Conservation (phyloP, 2,329 filamentous ascomycete species). For the Colletotrichum sp. region DNA sequence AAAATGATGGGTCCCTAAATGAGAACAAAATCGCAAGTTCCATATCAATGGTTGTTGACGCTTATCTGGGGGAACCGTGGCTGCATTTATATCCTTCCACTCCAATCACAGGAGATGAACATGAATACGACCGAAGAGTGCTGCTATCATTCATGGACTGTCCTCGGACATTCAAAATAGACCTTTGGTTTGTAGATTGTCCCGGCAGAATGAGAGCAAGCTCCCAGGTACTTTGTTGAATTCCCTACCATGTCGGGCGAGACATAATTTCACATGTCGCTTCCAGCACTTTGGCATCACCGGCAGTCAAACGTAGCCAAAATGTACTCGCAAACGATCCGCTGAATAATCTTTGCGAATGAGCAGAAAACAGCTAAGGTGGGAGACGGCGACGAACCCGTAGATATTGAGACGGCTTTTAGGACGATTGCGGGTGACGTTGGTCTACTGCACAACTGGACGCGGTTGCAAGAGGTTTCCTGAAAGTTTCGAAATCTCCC, state of each 20-base stretch:
- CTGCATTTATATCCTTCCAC: background rate
- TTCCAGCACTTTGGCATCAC: background rate
- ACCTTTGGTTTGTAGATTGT: background rate
- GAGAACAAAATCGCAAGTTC: background rate
- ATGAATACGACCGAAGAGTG: background rate
- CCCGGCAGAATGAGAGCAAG: background rate
- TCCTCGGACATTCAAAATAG: background rate
- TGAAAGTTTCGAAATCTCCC: background rate
- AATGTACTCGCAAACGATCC: background rate
- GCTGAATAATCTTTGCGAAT: background rate
- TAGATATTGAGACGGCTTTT: background rate
- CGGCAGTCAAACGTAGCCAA: background rate
- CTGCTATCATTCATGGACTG: background rate
- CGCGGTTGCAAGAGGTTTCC: background rate
- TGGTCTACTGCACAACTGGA: too few relatives aligned
- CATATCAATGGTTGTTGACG: background rate
- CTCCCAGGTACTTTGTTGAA: too few relatives aligned
- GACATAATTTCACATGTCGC: background rate
- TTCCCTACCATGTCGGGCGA: too few relatives aligned
- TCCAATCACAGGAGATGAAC: background rate
- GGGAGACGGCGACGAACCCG: background rate
- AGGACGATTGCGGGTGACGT: too few relatives aligned
- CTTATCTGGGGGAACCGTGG: background rate
- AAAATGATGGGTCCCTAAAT: fast-evolving
- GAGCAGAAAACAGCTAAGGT: background rate